Percentiles rank a stretch among this genome's conserved stretches.
Evolutionary conservation across 805 yeast genomes (phyloP).

Genomic region (Yamadazyma philogaea): DNA sequence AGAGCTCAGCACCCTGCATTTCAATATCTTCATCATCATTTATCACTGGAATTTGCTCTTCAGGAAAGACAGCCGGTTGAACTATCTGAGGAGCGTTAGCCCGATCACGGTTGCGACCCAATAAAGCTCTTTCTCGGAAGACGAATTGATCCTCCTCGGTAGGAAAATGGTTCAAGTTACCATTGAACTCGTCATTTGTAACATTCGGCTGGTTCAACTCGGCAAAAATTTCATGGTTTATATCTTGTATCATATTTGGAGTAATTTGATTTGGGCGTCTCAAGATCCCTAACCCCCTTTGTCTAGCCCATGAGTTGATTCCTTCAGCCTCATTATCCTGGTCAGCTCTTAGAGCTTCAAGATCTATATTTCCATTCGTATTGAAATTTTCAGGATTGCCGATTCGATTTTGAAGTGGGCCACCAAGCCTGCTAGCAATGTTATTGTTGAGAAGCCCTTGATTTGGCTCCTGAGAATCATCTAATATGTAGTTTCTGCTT

Average conservation of each 20-base stretch:
- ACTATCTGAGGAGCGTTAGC: slow-evolving; percentile 39
- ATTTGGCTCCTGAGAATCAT: slow-evolving; percentile 8
- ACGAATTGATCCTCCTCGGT: slow-evolving; percentile 28
- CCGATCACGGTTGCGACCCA: neutral
- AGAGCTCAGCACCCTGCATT: slow-evolving; percentile 26
- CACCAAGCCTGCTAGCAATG: slow-evolving; percentile 1
- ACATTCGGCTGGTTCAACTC: slow-evolving; percentile 29
- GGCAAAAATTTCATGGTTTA: slow-evolving; percentile 30
- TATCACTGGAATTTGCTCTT: slow-evolving; percentile 19
- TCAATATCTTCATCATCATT: slow-evolving; percentile 31
- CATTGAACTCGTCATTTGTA: slow-evolving; percentile 33
- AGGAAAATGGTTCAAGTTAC: slow-evolving; percentile 28
- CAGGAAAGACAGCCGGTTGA: slow-evolving; percentile 42
- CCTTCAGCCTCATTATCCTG: slow-evolving; percentile 15
- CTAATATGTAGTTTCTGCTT: slow-evolving; percentile 31
- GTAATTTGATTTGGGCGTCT: slow-evolving; percentile 13
- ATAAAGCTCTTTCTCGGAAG: slow-evolving; percentile 10
- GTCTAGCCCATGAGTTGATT: slow-evolving; percentile 25
- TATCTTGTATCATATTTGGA: slow-evolving; percentile 23
- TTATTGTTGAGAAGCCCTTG: neutral
- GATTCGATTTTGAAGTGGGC: slow-evolving; percentile 1
- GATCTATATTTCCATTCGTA: slow-evolving; percentile 3
- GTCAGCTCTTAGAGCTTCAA: neutral
- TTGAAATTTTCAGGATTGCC: slow-evolving; percentile 4
- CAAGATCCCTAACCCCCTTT: slow-evolving; percentile 29